Evolutionary conservation across 768 basidiomycete genomes (phyloP), one percentile per base, ranked within the genome.

Genomic region (Baorangia bicolor): DNA sequence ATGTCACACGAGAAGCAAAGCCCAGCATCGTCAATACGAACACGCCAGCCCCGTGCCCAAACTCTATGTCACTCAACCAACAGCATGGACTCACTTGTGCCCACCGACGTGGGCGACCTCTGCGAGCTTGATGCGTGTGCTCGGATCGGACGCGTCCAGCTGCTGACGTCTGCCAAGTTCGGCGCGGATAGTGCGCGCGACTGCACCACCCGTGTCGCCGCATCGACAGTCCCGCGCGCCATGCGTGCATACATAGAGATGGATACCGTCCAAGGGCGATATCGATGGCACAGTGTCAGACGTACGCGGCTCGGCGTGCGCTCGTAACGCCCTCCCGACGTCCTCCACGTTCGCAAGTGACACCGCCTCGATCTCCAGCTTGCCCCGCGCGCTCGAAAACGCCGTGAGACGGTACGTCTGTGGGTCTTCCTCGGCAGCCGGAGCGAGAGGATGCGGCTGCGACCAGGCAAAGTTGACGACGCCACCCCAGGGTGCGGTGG

Each of bases 31-130:
- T 60, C 42, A 56, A 38, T 49, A 50, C 3, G 11, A 40, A 42
- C 30, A 40, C 47, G 21, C 18, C 13, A 14, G 11, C 18, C 23
- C 9, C 28, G 41, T 16, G 38, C 23, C 20, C 35, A 10, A 55
- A 11, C 1, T 8, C 12, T 13, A 9, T 7, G 37, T 31, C 40
- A 20, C 46, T 45, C 12, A 41, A 23, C 42, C 20, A 20, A 40
- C 25, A 33, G 41, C 25, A 27, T 50, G 21, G 9, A 77, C 85
- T 66, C 64, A 90, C 91, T 89, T 79, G 71, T 94, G 92, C 25
- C 90, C 90, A 1, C 92, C 92, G 48, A 94, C 84, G 69, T 94
- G 92, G 2, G 81, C 87, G 7, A 87, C 81, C 59, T 90, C 84
- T 4, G 82, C 82, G 2, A 92, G 74, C 41, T 68, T 68, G 23